Base-by-base conservation (phyloP, 2,329 filamentous ascomycete genomes). In the Xylariaceae sp. region DNA sequence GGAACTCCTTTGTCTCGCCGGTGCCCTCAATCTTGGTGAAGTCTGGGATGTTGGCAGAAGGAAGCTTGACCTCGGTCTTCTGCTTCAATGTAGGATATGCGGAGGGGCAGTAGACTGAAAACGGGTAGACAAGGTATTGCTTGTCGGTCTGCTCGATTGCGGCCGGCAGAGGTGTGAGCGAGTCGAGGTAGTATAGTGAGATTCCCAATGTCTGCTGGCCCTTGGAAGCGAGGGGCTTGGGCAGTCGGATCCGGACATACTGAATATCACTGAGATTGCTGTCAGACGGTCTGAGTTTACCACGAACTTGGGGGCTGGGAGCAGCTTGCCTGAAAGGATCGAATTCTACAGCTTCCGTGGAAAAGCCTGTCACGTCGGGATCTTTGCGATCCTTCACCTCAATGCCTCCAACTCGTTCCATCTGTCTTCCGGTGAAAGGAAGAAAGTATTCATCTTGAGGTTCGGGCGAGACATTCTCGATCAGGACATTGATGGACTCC, bases 321-420 rank as follows among this genome's bases (percentile, higher is more conserved):
- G n/a, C n/a, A n/a, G n/a, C n/a, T n/a, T n/a, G 75, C 71, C 67
- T 85, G 60, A 76, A 55, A 15, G 66, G 50, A 42, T 82, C 71
- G 45, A 75, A 70, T 49, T 81, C 81, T 12, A 84, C 78, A 33
- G 75, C 64, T 46, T 85, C 79, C 26, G 81, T 78, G 31, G 64
- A 60, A 58, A 95, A 94, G 21, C 73, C 68, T 10, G 72, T 75
- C 46, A 76, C 70, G 33, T 70, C 72, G 22, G 74, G 61, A 44
- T 88, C 75, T 62, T 94, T 94, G 70, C 89, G 92, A 60, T 96
- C 87, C 67, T 83, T 86, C 34, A 89, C 92, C 64, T 96, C 89
- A 38, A 98, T 65, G 24, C 83, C 87, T 45, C 90, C 92, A 42
- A 96, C 67, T 45, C 75, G 80, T 44, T 77, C 73, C 51, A 94